A percentile compares a stretch with the other conserved stretches of the same genome.
Conservation (phyloP, 768 basidiomycete genomes). For the Pisolithus tinctorius region DNA sequence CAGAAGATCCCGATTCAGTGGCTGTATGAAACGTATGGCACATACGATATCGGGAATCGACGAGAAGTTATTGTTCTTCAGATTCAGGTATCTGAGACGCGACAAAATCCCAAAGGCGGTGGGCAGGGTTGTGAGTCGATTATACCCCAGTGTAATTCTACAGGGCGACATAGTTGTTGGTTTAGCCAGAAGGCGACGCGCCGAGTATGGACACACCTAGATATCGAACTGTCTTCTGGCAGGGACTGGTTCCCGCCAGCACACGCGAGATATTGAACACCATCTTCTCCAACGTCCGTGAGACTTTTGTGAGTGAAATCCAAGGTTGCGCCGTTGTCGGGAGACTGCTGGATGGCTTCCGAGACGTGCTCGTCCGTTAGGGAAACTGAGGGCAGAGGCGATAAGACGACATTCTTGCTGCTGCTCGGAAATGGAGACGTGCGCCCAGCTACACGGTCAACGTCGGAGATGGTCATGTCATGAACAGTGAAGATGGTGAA, state of each 20-base stretch:
- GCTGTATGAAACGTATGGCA: slow-evolving; percentile 12
- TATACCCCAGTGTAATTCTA: slow-evolving; percentile 84
- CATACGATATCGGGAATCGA: slow-evolving; percentile 84
- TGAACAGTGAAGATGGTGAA: slow-evolving; percentile 1
- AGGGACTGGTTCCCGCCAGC: slow-evolving; percentile 41
- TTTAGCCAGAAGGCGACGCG: slow-evolving; percentile 6
- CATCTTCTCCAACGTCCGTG: slow-evolving; percentile 65
- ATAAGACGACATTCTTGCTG: slow-evolving; percentile 21
- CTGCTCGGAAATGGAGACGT: slow-evolving; percentile 22
- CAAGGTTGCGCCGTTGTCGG: slow-evolving; percentile 77
- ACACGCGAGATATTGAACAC: slow-evolving; percentile 70
- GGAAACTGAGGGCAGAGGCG: slow-evolving; percentile 31
- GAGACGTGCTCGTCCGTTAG: slow-evolving; percentile 53
- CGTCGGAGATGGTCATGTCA: slow-evolving; percentile 25
- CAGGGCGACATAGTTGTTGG: background rate
- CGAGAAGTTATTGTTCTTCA: slow-evolving; percentile 77
- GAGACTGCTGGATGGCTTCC: slow-evolving; percentile 58
- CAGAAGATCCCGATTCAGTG: slow-evolving; percentile 1
- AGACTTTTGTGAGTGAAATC: slow-evolving; percentile 77
- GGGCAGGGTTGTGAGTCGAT: slow-evolving; percentile 74
- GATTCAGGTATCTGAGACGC: slow-evolving; percentile 76
- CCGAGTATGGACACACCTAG: slow-evolving; percentile 43
- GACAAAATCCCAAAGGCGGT: slow-evolving; percentile 66
- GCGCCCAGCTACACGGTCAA: slow-evolving; percentile 22
- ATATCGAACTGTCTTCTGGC: slow-evolving; percentile 46